phyloP scores from a whole-genome alignment of 2,329 filamentous ascomycete genomes.

The Aureobasidium namibiae region DNA sequence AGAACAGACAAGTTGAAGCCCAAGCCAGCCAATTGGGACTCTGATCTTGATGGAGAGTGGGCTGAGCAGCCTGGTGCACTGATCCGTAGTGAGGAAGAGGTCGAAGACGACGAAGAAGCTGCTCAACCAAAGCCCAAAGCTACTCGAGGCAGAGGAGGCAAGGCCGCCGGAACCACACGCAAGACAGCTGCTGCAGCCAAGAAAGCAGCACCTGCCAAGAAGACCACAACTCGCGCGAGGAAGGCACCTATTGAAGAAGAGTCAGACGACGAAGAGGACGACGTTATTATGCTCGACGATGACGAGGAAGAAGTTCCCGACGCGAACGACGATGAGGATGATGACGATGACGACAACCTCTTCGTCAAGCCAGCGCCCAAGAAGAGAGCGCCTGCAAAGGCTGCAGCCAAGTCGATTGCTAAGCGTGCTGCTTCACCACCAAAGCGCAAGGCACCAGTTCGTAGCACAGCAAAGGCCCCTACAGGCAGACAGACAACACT shows the following conservation, averaged over 20 bases:
- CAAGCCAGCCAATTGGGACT: constrained; percentile 76
- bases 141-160: constrained; percentile 39
- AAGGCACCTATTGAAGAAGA: constrained; percentile 35
- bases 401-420: constrained; percentile 17
- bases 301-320: constrained; percentile 37
- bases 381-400: constrained; percentile 22
- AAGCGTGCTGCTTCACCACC: constrained; percentile 20
- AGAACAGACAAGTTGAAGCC: constrained; percentile 50
- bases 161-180: constrained; percentile 34
- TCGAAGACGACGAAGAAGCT: constrained; percentile 31
- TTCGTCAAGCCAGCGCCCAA: constrained; percentile 31
- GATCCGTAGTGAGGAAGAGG: constrained; percentile 43
- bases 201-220: constrained; percentile 26
- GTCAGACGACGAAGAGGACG: constrained; percentile 36
- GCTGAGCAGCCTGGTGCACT: constrained; percentile 65
- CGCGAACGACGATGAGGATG: constrained; percentile 33
- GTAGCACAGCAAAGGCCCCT: constrained; percentile 17
- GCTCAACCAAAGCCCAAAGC: constrained; percentile 29
- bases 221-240: constrained; percentile 28
- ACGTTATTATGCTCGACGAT: constrained; percentile 34
- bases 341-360: constrained; percentile 34
- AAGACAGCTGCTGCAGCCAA: constrained; percentile 31
- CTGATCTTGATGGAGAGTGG: constrained; percentile 82
- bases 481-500: constrained; percentile 32
- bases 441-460: constrained; percentile 23